phyloP scores from a whole-genome alignment of 2,329 filamentous ascomycete genomes.

The Talaromyces sp. region DNA sequence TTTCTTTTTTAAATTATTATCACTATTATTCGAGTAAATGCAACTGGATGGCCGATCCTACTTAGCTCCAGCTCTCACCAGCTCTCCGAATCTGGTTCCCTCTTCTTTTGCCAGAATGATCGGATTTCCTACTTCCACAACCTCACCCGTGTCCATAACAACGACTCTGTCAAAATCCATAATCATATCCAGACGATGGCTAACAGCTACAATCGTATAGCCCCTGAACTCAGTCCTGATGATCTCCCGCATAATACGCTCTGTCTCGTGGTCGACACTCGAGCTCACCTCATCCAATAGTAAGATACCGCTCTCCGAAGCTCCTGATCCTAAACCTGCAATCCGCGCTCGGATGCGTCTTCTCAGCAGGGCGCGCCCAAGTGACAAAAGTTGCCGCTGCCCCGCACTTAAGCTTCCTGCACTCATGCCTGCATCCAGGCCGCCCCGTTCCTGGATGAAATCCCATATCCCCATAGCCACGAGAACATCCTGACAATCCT shows the following conservation, averaged over 20 bases:
- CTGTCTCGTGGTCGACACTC: conserved; percentile 57
- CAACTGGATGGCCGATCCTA: background rate
- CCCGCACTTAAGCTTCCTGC: conserved; percentile 54
- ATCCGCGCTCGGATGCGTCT: background rate
- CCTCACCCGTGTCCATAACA: conserved; percentile 33
- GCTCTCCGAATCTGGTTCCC: conserved; percentile 4
- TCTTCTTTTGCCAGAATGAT: conserved; percentile 9
- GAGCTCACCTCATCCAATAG: conserved; percentile 10
- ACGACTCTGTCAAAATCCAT: conserved; percentile 39
- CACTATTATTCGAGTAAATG: no score
- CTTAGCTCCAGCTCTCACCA: conserved; percentile 7
- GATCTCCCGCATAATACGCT: conserved; percentile 56
- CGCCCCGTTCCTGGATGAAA: conserved; percentile 38
- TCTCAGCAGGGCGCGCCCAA: conserved; percentile 56
- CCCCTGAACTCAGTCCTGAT: conserved; percentile 52
- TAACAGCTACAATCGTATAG: conserved; percentile 59
- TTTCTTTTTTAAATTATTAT: no score
- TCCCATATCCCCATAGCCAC: conserved; percentile 36
- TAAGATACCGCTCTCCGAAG: conserved; percentile 1
- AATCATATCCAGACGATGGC: conserved; percentile 52
- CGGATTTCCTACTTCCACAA: conserved; percentile 36
- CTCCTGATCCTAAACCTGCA: background rate
- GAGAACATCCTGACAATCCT: conserved; percentile 35
- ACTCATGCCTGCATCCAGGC: conserved; percentile 43
- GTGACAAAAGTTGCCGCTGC: conserved; percentile 62